Evolutionary conservation across 2,329 filamentous ascomycete species (phyloP).

Genomic region (Chrysoporthe cubensis): DNA sequence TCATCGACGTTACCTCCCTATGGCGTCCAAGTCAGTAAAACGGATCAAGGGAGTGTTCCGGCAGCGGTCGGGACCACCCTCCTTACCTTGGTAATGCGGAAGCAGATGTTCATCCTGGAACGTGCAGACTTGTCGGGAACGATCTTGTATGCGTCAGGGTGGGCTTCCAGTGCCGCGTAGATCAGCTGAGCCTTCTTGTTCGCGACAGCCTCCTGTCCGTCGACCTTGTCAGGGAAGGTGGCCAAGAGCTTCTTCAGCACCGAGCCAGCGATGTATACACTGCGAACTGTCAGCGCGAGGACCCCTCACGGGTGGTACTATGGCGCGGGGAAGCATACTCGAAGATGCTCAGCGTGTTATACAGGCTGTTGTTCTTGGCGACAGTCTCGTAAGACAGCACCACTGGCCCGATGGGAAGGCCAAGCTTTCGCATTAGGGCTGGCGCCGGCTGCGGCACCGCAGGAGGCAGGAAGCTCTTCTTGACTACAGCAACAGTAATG

Average conservation of each 20-base stretch:
- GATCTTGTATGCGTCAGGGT: slow-evolving; percentile 73
- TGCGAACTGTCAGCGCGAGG: slow-evolving; percentile 34
- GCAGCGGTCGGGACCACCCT: background rate
- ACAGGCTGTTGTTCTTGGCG: slow-evolving; percentile 91
- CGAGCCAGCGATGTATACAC: slow-evolving; percentile 87
- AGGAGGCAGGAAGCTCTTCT: slow-evolving; percentile 78
- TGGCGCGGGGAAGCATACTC: slow-evolving; percentile 54
- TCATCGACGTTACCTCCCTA: slow-evolving; percentile 62
- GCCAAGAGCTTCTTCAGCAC: slow-evolving; percentile 78
- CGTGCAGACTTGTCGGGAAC: slow-evolving; percentile 76
- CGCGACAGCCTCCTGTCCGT: slow-evolving; percentile 75
- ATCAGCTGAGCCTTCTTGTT: slow-evolving; percentile 76
- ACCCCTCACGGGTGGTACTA: background rate
- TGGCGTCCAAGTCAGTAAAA: slow-evolving; percentile 8
- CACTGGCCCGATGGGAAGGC: slow-evolving; percentile 76
- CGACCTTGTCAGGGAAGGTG: slow-evolving; percentile 69
- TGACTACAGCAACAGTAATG: slow-evolving; percentile 83
- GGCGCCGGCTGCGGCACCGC: slow-evolving; percentile 66
- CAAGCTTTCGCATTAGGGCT: slow-evolving; percentile 72
- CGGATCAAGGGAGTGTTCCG: background rate
- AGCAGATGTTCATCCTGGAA: slow-evolving; percentile 95
- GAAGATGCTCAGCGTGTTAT: slow-evolving; percentile 95
- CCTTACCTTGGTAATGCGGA: slow-evolving; percentile 65
- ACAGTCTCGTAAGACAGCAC: slow-evolving; percentile 83
- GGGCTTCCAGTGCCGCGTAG: slow-evolving; percentile 76